Evolutionary conservation across 352 stramenopile genomes (phyloP), one percentile per base, ranked within the genome.

Genomic region (Phytophthora constricta): DNA sequence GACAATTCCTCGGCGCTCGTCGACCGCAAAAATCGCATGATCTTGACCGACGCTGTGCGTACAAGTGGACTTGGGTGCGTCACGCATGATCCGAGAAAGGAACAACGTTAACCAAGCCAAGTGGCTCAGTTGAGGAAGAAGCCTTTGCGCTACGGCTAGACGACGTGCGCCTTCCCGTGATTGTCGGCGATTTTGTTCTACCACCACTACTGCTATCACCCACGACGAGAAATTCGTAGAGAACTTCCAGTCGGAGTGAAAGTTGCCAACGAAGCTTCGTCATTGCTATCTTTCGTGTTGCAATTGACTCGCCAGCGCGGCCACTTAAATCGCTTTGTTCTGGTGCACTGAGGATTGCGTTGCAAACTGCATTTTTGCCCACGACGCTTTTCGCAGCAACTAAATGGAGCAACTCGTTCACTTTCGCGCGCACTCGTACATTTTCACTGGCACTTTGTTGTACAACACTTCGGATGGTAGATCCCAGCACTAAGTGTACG

Each of bases 401-500:
- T 0, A 82, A 34, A 11, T 77, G 73, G 3, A 95, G 69, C 8
- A 90, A 65, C 9, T 72, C 19, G 28, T 77, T 68, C 16, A 92
- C 82, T 16, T 86, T 70, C 0, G 60, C 65, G 0, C 87, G 84
- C 3, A 93, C 87, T 5, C 85, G 80, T 7, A 93, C 74, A 31
- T 74, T 90, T 31, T 84, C 73, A 53, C 76, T 91, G 4, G 77
- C 82, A 28, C 80, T 83, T 60, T 92, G 83, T 59, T 95, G 87
- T 1, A 93, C 63, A 2, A 95, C 74, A 41, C 80, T 90, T 5
- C 87, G 84, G 39, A 95, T 80, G 0, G 85, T 95, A 8, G 83
- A 95, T 0, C 82, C 77, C 8, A 95, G 65, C 31, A 93, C 80
- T 26, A 95, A 65, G 42, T 95, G 82, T 2, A 93, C 84, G 0